A percentile compares a stretch with the other conserved stretches of the same genome.
Evolutionary conservation across 441 rosid species (phyloP).

Genomic region (Geranium incanum): DNA sequence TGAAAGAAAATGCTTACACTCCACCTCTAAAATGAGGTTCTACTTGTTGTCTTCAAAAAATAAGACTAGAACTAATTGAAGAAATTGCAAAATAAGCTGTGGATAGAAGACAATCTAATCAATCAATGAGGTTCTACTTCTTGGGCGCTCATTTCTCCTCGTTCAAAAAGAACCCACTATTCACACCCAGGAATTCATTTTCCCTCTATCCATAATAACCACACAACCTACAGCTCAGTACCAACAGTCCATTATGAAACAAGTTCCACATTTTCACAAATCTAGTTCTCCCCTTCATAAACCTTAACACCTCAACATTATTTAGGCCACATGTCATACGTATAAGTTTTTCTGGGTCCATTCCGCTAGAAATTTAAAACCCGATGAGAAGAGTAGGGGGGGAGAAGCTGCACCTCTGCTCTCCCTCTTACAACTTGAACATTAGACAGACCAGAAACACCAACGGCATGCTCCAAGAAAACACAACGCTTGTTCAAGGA

Average conservation of each 20-base stretch:
- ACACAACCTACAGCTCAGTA: background rate
- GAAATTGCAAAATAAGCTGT: background rate
- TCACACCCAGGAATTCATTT: background rate
- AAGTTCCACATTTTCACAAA: background rate
- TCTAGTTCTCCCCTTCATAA: background rate
- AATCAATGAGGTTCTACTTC: background rate
- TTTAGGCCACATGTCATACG: background rate
- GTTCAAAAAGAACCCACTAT: background rate
- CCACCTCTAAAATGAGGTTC: background rate
- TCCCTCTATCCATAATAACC: background rate
- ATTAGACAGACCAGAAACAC: conserved; percentile 52
- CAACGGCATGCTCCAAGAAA: conserved; percentile 74
- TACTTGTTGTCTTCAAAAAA: background rate
- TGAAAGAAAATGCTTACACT: background rate
- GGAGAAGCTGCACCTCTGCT: conserved; percentile 56
- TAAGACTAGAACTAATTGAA: background rate
- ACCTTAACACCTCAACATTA: background rate
- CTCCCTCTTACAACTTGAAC: conserved; percentile 70
- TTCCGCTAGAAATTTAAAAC: background rate
- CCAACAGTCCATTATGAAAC: background rate
- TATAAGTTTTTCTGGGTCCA: background rate
- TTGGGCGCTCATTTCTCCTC: background rate
- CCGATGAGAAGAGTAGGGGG: background rate
- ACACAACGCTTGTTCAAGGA: conserved; percentile 74
- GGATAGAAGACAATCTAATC: background rate